These are phyloP conservation scores for Colletotrichum tamarilloi DNA, from an alignment of 2,329 filamentous ascomycete species.

Conservation along the genomic window DNA sequence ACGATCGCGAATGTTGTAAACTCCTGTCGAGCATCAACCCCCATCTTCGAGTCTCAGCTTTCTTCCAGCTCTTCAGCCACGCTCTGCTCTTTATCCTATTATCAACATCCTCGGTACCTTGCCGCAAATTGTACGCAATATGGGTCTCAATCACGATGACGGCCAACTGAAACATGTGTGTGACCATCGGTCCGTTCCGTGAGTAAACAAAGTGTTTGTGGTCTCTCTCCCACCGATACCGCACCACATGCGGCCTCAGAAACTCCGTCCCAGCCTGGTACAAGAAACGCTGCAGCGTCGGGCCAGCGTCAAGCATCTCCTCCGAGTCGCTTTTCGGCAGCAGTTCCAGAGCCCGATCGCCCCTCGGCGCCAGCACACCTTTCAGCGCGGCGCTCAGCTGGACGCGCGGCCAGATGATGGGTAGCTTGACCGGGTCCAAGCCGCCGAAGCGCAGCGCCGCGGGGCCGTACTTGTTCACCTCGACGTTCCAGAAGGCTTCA, in stretches of 20 bases:
- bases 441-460: constrained; percentile 33
- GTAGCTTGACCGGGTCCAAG: neutral
- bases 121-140: neutral
- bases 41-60: too few relatives aligned
- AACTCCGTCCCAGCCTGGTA: neutral
- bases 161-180: neutral
- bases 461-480: constrained; percentile 40
- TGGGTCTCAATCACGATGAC: neutral
- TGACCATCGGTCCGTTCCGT: too few relatives aligned
- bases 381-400: neutral
- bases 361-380: neutral
- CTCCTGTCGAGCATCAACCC: too few relatives aligned
- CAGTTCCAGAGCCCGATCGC: neutral
- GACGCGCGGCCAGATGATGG: neutral
- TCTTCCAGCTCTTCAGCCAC: too few relatives aligned
- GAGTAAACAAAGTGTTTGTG: neutral
- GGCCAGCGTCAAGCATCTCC: neutral
- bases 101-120: too few relatives aligned
- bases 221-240: neutral
- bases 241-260: neutral
- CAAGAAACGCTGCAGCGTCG: neutral
- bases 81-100: too few relatives aligned
- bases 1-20: too few relatives aligned
- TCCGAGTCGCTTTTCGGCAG: neutral
- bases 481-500: constrained; percentile 41